phyloP scores from a whole-genome alignment of 1,139 yeast species.

The Yamadazyma aaseri region DNA sequence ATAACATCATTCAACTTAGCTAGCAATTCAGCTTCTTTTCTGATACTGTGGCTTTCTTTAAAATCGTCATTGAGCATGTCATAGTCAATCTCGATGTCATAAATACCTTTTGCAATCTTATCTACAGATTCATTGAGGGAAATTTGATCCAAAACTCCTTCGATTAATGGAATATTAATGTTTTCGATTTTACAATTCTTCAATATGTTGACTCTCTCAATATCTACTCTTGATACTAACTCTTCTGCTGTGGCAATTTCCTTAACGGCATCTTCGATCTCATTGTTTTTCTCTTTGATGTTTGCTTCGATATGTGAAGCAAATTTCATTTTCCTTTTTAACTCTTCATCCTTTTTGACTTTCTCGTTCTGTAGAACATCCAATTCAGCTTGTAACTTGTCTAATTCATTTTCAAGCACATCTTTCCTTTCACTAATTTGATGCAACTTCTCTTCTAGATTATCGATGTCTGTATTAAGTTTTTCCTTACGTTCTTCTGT shows the following conservation, averaged over 20 bases:
- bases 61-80: constrained; percentile 45
- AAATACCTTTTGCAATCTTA: constrained; percentile 38
- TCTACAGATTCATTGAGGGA: constrained; percentile 45
- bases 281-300: constrained; percentile 35
- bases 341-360: constrained; percentile 20
- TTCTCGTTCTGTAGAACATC: constrained; percentile 45
- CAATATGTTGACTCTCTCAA: constrained; percentile 60
- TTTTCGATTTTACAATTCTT: constrained; percentile 77
- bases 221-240: constrained; percentile 51
- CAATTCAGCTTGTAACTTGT: constrained; percentile 48
- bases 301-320: constrained; percentile 28
- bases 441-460: constrained; percentile 32
- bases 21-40: constrained; percentile 51
- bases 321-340: constrained; percentile 27
- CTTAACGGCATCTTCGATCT: constrained; percentile 28
- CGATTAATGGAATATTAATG: constrained; percentile 59
- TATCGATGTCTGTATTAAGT: constrained; percentile 31
- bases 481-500: constrained; percentile 43
- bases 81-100: constrained; percentile 57
- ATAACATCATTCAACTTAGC: constrained; percentile 29
- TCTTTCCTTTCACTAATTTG: constrained; percentile 30
- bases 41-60: constrained; percentile 31
- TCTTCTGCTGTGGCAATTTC: constrained; percentile 47
- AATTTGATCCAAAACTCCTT: constrained; percentile 55
- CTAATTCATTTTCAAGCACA: constrained; percentile 37